Percentiles rank a stretch among this genome's conserved stretches.
phyloP scores from a whole-genome alignment of 371 early-diverging fungal species.

The Apophysomyces trapeziformis region DNA sequence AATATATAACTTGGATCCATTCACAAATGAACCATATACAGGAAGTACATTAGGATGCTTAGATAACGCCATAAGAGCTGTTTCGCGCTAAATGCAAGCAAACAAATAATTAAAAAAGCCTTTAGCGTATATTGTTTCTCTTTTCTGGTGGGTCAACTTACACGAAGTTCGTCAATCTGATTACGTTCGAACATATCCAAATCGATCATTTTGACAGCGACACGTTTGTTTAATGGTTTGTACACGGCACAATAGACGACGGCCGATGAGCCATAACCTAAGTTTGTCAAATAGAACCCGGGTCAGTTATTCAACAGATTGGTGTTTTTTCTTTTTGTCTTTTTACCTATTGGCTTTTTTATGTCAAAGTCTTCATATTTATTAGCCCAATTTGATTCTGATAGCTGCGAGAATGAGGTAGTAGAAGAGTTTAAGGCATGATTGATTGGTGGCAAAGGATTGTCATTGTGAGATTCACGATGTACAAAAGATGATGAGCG shows the following conservation, averaged over 20 bases:
- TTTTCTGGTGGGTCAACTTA: background rate
- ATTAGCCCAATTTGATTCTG: constrained; percentile 8
- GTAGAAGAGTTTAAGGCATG: background rate
- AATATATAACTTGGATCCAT: constrained; percentile 77
- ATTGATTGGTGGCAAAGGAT: background rate
- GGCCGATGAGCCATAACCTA: constrained; percentile 82
- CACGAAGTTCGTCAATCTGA: constrained; percentile 24
- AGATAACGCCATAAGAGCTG: constrained; percentile 85
- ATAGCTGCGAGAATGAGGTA: background rate
- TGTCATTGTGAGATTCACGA: background rate
- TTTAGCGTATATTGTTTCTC: background rate
- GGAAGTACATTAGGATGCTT: constrained; percentile 83
- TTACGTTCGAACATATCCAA: constrained; percentile 22
- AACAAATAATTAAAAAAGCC: background rate
- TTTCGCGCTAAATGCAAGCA: constrained; percentile 67
- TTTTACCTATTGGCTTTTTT: constrained; percentile 3
- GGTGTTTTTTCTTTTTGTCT: background rate
- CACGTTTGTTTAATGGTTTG: constrained; percentile 16
- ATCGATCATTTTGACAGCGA: constrained; percentile 22
- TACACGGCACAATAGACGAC: constrained; percentile 66
- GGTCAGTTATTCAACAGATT: background rate
- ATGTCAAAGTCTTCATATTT: constrained; percentile 9
- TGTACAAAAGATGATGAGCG: background rate
- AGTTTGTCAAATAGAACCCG: background rate
- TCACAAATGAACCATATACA: constrained; percentile 82